Evolutionary conservation across 225 moss, liverwort and hornwort species (phyloP), one percentile per base, ranked within the genome.

Genomic region (Climacium dendroides): DNA sequence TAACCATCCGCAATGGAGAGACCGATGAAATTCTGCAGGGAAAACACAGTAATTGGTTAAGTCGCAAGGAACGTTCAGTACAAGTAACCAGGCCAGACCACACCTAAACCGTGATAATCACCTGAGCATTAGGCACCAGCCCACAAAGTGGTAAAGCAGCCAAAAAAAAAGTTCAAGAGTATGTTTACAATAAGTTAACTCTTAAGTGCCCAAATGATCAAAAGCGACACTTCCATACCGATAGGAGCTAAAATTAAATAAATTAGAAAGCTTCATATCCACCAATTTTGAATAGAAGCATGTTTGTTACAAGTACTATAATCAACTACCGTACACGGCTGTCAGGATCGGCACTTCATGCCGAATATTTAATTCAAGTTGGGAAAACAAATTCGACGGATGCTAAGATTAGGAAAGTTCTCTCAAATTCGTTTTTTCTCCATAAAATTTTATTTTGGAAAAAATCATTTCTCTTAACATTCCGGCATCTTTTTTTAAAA

Each of bases 1-100:
- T 99, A 96, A 66, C 97, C 98, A 88, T 99, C 97, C 62, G 97
- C 96, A 85, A 99, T 93, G 47, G 98, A 91, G 53, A 99, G 95
- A 82, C 98, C 98, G 85, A 99, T 97, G 87, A 99, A 99, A 92
- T 97, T 99, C 98, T 99, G 97, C 88, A 87, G 41, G 41, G 55
- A 69, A 72, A 86, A 39, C 78, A 83, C 32, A 78, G 26, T 35
- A 52, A 50, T 62, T 72, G 18, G 47, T 65, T 70, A n/a, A 65
- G 53, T 81, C 15, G 53, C 64, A 55, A 66, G 23, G 43, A 85
- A 71, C 15, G 32, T 63, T 71, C 74, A 30, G 52, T 41, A 34
- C 23, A 61, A 79, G 52, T 28, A 34, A 82, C 28, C 83, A 70
- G 45, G n/a, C 13, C 73, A 62, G 37, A 43, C 53, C 67, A 85